Evolutionary conservation across 2,329 filamentous ascomycete species (phyloP), one percentile per base, ranked within the genome.

Genomic region (Fusarium sp.): DNA sequence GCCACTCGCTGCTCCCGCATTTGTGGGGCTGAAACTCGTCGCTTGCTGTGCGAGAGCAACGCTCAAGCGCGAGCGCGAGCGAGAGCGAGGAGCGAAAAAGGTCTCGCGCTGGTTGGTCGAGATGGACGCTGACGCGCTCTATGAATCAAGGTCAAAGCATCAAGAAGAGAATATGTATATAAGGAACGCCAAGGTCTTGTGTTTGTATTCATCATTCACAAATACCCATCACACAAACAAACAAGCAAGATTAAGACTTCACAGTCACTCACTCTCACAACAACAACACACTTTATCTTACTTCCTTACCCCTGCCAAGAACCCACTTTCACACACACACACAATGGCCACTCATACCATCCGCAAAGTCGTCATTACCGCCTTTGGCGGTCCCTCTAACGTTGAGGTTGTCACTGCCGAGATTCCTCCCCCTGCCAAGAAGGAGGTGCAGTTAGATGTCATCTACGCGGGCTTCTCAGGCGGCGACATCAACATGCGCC

Each of bases 401-500:
- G 79, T 82, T 31, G 78, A 79, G 71, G 74, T 83, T 50, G 74
- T 86, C 33, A 79, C 75, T 4, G 78, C 79, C 4, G 76, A 81
- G 7, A 82, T 85, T 50, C 64, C 82, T 2, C 77, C 84, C 6
- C 87, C 87, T 22, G 76, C 81, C 14, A 79, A 82, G 10, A 77
- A 83, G 31, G 80, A 89, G 65, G 86, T 88, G 29, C 87, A 86
- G 60, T 81, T 87, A 67, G 83, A 84, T 59, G 83, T 87, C 67
- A 76, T 86, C 64, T 87, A 87, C 78, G 77, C 86, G 4, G 84
- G 85, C 59, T 87, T 88, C 79, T 82, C 82, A 2, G 87, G 87
- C 39, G 78, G 82, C 68, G 87, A 88, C 74, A 82, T 88, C 77
- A 84, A 84, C 71, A 88, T 88, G 87, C 84, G 86, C 24, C 78